Evolutionary conservation across 2,329 filamentous ascomycete species (phyloP), one percentile per base, ranked within the genome.

Genomic region (Aspergillus puulaauensis): DNA sequence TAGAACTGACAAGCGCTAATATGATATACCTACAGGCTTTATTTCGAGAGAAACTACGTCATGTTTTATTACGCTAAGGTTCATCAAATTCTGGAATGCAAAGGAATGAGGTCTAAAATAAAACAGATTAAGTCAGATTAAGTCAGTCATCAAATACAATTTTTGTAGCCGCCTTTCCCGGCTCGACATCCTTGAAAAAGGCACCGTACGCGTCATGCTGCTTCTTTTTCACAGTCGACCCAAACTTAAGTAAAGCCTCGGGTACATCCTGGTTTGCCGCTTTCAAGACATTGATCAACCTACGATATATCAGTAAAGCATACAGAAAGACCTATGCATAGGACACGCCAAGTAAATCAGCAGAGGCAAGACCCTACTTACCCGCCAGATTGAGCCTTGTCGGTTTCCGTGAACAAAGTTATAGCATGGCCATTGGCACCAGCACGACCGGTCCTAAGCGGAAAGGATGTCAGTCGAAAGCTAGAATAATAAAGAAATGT

Each of bases 141-240:
- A 40, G 14, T 70, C 61, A 78, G 62, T 79, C 75, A 70, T 96
- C 91, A 79, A 97, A 97, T 47, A 86, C 93, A 72, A 97, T 96
- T 82, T 96, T 97, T 57, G 89, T 95, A 27, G 90, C 88, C 75
- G 90, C 88, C 77, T 93, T 89, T 73, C 84, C 90, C 74, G 88
- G 88, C 67, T 91, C 90, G 8, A 90, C 87, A 67, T 97, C 91
- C 77, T 95, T 96, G 82, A 90, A 96, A 74, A 98, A 98, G 33
- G 92, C 91, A 57, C 95, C 95, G 72, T 98, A 99, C 48, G 90
- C 90, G 70, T 92, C 90, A 78, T 99, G 95, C 49, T 87, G 85
- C 91, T 98, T 98, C 86, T 96, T 97, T 86, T 98, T 99, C 52
- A 99, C 95, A 1, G 93, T 98, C 21, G 92, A 96, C 68, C 95